Evolutionary conservation across 1,284 basidiomycete species (phyloP).

Genomic region (Peniophora sp.): DNA sequence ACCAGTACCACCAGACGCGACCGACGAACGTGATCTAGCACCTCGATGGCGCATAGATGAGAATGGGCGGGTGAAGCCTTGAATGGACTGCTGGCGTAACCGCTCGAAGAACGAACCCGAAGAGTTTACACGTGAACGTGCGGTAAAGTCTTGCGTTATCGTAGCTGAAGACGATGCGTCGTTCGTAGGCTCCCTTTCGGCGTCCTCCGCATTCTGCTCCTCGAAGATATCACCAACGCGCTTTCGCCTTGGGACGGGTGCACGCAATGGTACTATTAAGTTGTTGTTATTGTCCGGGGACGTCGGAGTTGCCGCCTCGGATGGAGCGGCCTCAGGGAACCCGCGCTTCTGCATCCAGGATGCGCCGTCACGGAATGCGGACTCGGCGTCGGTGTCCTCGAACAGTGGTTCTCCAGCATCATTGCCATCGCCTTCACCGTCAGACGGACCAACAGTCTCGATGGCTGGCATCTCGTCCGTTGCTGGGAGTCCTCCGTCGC

Average conservation of each 20-base stretch:
- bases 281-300: constrained; percentile 22
- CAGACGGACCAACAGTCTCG: constrained; percentile 9
- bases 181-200: constrained; percentile 9
- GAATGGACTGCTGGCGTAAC: constrained; percentile 44
- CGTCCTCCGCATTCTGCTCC: constrained; percentile 10
- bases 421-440: constrained; percentile 37
- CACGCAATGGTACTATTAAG: constrained; percentile 22
- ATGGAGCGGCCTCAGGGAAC: constrained; percentile 16
- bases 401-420: constrained; percentile 23
- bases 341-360: constrained; percentile 36
- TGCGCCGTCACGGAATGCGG: constrained; percentile 32
- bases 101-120: constrained; percentile 31
- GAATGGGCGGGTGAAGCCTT: constrained; percentile 39
- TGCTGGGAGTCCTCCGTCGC: constrained; percentile 13
- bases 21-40: constrained; percentile 19
- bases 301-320: constrained; percentile 18
- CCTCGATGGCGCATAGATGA: constrained; percentile 24
- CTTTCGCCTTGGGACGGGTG: constrained; percentile 33
- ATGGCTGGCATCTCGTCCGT: constrained; percentile 15
- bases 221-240: constrained; percentile 38
- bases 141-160: too few species aligned
- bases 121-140: background rate
- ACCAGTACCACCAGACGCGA: constrained; percentile 25
- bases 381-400: constrained; percentile 46
- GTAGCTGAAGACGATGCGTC: background rate